Evolutionary conservation across 306 rosid genomes (phyloP), one percentile per base, ranked within the genome.

Genomic region (Lathyrus oleraceus): DNA sequence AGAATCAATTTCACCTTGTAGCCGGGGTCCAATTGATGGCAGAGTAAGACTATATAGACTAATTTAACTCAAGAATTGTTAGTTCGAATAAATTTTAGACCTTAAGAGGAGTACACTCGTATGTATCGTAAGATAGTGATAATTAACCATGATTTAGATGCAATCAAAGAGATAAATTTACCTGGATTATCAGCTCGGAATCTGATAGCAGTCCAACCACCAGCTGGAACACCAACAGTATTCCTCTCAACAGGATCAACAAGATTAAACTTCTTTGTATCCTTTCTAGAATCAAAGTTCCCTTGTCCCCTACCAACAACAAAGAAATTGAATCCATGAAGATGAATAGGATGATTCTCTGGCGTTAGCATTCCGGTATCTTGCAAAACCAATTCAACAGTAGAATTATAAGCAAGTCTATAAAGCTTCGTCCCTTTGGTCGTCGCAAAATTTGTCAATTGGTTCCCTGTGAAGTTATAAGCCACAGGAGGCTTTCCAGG

Each of bases 181-280:
- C 97, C 97, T 74, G 96, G 96, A 84, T 91, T 91, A 72, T 91
- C 91, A 69, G 97, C 97, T 52, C 71, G 72, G 75, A 91, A 91
- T 79, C 97, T 85, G 27, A 91, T 78, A 48, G 91, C 91, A 43
- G 85, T 60, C 97, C 96, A 91, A 16, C 97, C 96, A 10, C 91
- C 88, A 0, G 96, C 78, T 11, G 96, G 97, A 15, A 91, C 94
- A 40, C 85, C 91, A 25, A 81, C 67, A 0, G 96, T 91, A 56
- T 91, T 91, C 44, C 97, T 91, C 81, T 91, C 97, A 39, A 88
- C 86, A 68, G 97, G 97, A 36, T 91, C 97, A 17, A 85, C 69
- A 56, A 91, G 95, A 58, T 89, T 91, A 71, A 91, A 91, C 12
- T 64, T 81, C 11, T 82, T 86, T 5, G 84, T 78, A 49, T 91